Conservation (phyloP, 345 rosid species). For the Noccaea bulbosa region DNA sequence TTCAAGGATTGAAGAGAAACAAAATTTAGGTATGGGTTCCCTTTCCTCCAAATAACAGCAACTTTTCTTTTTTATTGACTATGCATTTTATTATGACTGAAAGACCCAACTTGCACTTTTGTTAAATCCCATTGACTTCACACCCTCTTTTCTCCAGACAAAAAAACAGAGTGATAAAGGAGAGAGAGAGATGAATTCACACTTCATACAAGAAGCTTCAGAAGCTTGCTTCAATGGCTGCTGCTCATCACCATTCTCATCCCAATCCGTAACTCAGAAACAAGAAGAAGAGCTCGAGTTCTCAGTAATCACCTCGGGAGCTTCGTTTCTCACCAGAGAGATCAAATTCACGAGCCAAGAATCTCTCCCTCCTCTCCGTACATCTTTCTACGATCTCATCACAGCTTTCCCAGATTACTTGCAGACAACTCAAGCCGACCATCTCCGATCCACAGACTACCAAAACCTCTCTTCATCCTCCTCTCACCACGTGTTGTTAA, state of each 20-base stretch:
- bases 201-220: conserved; percentile 51
- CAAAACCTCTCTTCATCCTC: conserved; percentile 52
- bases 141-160: conserved; percentile 30
- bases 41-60: background rate
- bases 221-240: conserved; percentile 60
- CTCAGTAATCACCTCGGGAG: conserved; percentile 44
- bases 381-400: conserved; percentile 57
- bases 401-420: conserved; percentile 58
- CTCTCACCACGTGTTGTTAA: conserved; percentile 59
- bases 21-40: conserved; percentile 21
- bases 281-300: conserved; percentile 48
- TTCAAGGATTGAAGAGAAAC: background rate
- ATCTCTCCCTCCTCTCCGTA: conserved; percentile 69
- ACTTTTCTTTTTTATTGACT: conserved; percentile 36
- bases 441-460: conserved; percentile 66
- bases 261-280: conserved; percentile 31
- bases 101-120: background rate
- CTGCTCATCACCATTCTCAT: conserved; percentile 54
- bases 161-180: conserved; percentile 14
- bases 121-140: conserved; percentile 36
- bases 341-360: conserved; percentile 76
- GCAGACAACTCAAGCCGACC: conserved; percentile 59
- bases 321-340: conserved; percentile 52
- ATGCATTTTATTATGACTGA: conserved; percentile 21
- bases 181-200: conserved; percentile 49